These are phyloP conservation scores for Fusarium avenaceum DNA, from an alignment of 2,329 filamentous ascomycete species.

Conservation along the genomic window DNA sequence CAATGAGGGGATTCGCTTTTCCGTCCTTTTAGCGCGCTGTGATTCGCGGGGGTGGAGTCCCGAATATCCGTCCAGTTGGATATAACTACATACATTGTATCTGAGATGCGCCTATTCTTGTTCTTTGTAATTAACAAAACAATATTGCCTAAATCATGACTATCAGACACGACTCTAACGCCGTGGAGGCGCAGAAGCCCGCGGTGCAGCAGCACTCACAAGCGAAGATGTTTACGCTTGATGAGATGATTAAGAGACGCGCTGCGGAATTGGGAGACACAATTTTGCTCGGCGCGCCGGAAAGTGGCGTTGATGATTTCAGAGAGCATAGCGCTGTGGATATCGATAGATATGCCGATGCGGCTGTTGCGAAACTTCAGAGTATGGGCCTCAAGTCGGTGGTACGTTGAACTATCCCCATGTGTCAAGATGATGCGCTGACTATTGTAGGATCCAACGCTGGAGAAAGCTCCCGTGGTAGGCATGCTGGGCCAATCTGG, in stretches of 20 bases:
- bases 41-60: not conserved
- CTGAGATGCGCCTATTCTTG: not conserved
- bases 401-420: conserved; percentile 7
- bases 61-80: conserved; percentile 17
- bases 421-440: not conserved
- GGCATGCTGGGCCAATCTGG: conserved; percentile 42
- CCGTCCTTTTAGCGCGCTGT: not conserved
- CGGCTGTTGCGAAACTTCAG: conserved; percentile 35
- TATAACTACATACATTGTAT: conserved; percentile 9
- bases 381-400: conserved; percentile 33
- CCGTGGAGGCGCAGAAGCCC: conserved; percentile 19
- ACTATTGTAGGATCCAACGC: conserved; percentile 26
- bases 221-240: conserved; percentile 39
- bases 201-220: conserved; percentile 8
- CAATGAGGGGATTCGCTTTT: conserved; percentile 25
- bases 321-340: conserved; percentile 40
- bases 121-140: not conserved
- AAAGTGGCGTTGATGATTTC: conserved; percentile 32
- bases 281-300: conserved; percentile 31
- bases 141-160: conserved; percentile 26
- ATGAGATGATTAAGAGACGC: conserved; percentile 39
- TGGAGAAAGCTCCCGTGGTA: conserved; percentile 35
- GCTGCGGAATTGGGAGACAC: conserved; percentile 31
- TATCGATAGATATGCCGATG: conserved; percentile 42
- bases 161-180: conserved; percentile 41